Evolutionary conservation across 345 rosid species (phyloP), one percentile per base, ranked within the genome.

Genomic region (Sisymbrium altissimum): DNA sequence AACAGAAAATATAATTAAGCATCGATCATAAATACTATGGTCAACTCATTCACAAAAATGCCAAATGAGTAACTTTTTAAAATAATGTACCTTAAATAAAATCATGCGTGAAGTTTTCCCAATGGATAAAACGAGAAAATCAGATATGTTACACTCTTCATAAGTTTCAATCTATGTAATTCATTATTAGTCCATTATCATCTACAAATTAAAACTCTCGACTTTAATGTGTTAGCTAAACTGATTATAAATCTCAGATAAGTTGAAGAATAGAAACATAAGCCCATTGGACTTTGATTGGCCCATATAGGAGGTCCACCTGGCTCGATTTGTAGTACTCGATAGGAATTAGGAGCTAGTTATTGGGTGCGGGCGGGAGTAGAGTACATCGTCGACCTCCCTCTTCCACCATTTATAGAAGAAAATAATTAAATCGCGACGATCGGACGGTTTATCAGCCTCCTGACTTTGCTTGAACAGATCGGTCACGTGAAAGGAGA

Each of bases 381-480:
- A 70, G 8, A 36, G 23, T 55, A 54, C 48, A 29, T 53, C 7
- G 14, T 53, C 74, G 9, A 43, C 43, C 56, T 30, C 68, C 29
- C 15, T 50, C 53, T 66, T 9, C 9, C 60, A 9, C 62, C 9
- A 12, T 19, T 41, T 7, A 40, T 53, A 44, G 1, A 33, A 23
- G 50, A 18, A 50, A 2, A 40, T 2, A 63, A 27, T 33, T 18
- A 6, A 46, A 60, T 50, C 69, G 63, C 29, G 40, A 67, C 21
- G 69, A 78, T 67, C 70, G 81, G 21, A 67, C 78, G 73, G 66
- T 66, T 67, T 49, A 52, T 49, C 33, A 62, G 59, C 69, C 56
- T 70, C 64, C 72, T 67, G 76, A 78, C 73, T 78, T 68, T 73
- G 55, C 78, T 48, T 72, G 75, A 35, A 61, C 78, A 36, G 71